Evolutionary conservation across 1,139 yeast species (phyloP).

Genomic region (Meyerozyma carpophila): DNA sequence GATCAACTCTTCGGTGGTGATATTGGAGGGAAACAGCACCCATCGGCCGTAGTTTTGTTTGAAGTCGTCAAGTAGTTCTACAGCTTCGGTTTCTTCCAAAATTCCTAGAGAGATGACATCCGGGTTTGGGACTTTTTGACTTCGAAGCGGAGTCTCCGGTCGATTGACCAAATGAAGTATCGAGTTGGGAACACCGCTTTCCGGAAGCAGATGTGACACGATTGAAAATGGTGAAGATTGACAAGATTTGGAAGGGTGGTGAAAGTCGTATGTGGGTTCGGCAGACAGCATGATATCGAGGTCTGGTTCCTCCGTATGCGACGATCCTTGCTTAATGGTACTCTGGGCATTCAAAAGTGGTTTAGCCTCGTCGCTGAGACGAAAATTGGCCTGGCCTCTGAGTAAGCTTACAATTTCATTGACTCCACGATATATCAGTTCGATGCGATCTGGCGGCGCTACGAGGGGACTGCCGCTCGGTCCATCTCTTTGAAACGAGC

Average conservation of each 20-base stretch:
- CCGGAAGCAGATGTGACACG: conserved; percentile 29
- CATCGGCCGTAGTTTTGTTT: conserved; percentile 69
- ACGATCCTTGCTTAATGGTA: conserved; percentile 15
- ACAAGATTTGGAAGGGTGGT: conserved; percentile 31
- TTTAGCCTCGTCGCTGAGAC: conserved; percentile 15
- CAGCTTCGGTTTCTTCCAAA: conserved; percentile 44
- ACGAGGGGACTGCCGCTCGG: neutral
- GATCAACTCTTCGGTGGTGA: conserved; percentile 47
- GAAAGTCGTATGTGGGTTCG: neutral
- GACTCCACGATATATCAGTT: conserved; percentile 26
- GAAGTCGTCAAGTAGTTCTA: conserved; percentile 51
- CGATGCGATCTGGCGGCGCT: conserved; percentile 4
- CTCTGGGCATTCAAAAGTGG: conserved; percentile 24
- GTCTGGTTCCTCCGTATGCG: conserved; percentile 2
- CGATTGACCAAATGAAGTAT: conserved; percentile 36
- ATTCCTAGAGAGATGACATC: conserved; percentile 48
- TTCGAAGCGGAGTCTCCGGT: conserved; percentile 5
- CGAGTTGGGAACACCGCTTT: conserved; percentile 35
- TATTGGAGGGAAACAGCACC: conserved; percentile 64
- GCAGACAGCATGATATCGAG: conserved; percentile 2
- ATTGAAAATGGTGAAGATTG: conserved; percentile 48
- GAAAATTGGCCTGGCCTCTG: neutral
- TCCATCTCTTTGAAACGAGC: conserved; percentile 40
- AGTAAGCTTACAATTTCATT: conserved; percentile 20
- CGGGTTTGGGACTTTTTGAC: conserved; percentile 10